These are phyloP conservation scores for Lentinula novae-zelandiae DNA, from an alignment of 1,284 basidiomycete genomes.

Conservation along the genomic window DNA sequence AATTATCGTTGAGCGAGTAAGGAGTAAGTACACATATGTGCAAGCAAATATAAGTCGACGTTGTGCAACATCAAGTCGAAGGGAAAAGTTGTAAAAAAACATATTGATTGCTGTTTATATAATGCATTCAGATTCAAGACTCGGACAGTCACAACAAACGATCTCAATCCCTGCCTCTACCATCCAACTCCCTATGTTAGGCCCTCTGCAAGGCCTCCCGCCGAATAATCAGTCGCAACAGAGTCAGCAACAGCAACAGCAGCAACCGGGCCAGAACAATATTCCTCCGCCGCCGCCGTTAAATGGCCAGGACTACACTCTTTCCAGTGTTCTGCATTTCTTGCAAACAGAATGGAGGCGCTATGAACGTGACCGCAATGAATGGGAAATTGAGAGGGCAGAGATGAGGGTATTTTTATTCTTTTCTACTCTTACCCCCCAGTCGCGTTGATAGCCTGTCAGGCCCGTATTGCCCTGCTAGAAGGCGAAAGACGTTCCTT, in stretches of 20 bases:
- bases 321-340: conserved; percentile 95
- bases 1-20: too few species aligned
- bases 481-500: conserved; percentile 96
- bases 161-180: conserved; percentile 24
- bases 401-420: conserved; percentile 87
- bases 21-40: too few species aligned
- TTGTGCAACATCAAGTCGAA: background rate
- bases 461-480: conserved; percentile 96
- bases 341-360: conserved; percentile 97
- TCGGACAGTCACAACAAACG: conserved; percentile 7
- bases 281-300: conserved; percentile 72
- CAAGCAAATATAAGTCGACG: background rate
- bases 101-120: conserved; percentile 6
- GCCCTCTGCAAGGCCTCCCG: conserved; percentile 59
- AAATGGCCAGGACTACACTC: conserved; percentile 85
- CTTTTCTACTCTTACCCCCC: conserved; percentile 19
- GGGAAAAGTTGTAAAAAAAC: background rate
- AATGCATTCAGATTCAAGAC: conserved; percentile 2
- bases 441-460: conserved; percentile 21
- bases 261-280: conserved; percentile 48
- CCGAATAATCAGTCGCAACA: conserved; percentile 46
- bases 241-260: conserved; percentile 40
- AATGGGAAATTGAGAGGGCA: conserved; percentile 99
- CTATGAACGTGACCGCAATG: conserved; percentile 96
- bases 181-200: conserved; percentile 65